Base-by-base conservation (phyloP, 2,329 filamentous ascomycete genomes). In the Hymenoscyphus repandus region DNA sequence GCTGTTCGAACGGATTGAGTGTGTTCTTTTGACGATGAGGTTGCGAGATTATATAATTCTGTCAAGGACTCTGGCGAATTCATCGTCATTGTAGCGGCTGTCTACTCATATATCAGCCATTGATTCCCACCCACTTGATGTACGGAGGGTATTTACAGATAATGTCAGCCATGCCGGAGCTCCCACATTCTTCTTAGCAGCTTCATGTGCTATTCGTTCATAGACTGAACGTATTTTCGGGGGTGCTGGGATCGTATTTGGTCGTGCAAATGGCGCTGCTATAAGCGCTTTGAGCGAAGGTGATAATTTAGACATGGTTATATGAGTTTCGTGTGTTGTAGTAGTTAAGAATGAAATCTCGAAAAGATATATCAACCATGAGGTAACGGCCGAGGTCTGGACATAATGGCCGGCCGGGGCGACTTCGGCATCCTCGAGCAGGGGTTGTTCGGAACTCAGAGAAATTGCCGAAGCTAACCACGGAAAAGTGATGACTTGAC, bases 61-160 rank as follows among this genome's bases (percentile, higher is more conserved):
- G 79, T 70, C 58, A 92, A 79, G 2, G 87, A 86, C 51, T 87
- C 85, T 20, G 88, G 88, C 1, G 88, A 90, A 72, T 95, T 93
- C 74, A 93, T 82, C 1, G 89, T 93, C 72, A 92, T 88, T 1
- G 88, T 90, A 15, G 88, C 84, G 31, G 88, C 89, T 1, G 88
- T 86, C 83, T 89, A 47, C 44, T 9, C 30, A 13, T 42, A 41
- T 22, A 6, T 18, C 32, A 18, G 33, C 18, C 32, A 44, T 47
- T 41, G 42, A 33, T 18, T 39, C 13, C 11, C 20, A n/a, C 13
- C 10, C 30, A 32, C 37, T 18, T 15, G 15, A 27, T 47, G 17
- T 46, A 41, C 2, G 34, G 15, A 32, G 22, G 34, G 47, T 3
- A 51, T 72, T 11, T 65, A 85, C 83, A 33, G 85, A 83, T 34